Conservation (phyloP, 2,329 filamentous ascomycete genomes). For the Neofusicoccum umdonicola region DNA sequence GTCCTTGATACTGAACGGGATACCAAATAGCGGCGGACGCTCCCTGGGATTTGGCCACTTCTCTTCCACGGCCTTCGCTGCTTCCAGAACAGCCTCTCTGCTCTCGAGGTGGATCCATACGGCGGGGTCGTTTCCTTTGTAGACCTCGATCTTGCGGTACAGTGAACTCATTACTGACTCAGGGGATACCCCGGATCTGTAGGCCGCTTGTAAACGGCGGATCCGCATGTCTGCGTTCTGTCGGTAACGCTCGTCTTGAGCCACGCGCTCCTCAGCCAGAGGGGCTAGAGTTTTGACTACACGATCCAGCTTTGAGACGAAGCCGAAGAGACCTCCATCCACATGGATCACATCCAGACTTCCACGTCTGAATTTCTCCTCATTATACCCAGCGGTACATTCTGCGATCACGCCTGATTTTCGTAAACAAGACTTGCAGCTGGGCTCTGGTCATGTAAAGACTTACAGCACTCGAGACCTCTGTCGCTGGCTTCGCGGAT, state of each 20-base stretch:
- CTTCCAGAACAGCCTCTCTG: constrained; percentile 39
- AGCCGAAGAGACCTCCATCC: constrained; percentile 54
- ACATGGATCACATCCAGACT: constrained; percentile 52
- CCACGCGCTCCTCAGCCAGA: constrained; percentile 12
- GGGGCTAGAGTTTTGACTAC: constrained; percentile 30
- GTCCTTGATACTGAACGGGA: constrained; percentile 59
- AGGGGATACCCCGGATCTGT: constrained; percentile 45
- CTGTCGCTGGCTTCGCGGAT: constrained; percentile 58
- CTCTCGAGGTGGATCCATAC: constrained; percentile 52
- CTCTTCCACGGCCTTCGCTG: constrained; percentile 41
- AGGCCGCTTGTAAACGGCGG: constrained; percentile 43
- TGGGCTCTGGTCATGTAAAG: too few relatives aligned
- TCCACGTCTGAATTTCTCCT: constrained; percentile 45
- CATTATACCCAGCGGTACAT: constrained; percentile 49
- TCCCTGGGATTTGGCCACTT: constrained; percentile 40
- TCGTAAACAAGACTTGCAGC: not conserved
- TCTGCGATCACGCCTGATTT: constrained; percentile 38
- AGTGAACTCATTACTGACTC: constrained; percentile 45
- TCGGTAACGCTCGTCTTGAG: constrained; percentile 17
- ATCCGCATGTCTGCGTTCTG: constrained; percentile 45
- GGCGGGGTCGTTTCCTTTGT: constrained; percentile 47
- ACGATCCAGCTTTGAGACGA: constrained; percentile 46
- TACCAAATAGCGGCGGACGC: constrained; percentile 53
- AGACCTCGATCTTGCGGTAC: constrained; percentile 49
- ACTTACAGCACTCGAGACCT: constrained; percentile 58